Base-by-base conservation (phyloP, 2,329 filamentous ascomycete genomes). In the Cytospora leucostoma region DNA sequence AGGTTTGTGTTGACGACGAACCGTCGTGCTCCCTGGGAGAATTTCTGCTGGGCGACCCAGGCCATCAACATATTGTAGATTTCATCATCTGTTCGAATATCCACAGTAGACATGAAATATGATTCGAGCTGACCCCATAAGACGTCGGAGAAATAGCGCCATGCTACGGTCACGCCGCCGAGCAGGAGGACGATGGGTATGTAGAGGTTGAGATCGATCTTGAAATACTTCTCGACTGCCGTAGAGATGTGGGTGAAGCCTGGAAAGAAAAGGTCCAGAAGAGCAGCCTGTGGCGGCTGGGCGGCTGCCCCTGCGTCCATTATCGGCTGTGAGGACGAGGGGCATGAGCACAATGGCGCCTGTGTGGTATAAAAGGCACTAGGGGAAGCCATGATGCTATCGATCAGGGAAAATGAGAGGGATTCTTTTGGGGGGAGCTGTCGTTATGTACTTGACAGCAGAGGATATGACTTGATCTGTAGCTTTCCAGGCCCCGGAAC, bases 41-140 rank as follows among this genome's bases (percentile, higher is more conserved):
- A 90, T 4, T 76, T 73, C 73, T 91, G 88, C 38, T 78, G 75
- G 2, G 87, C 81, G 2, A 91, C 81, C 88, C 88, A 91, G 33
- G 80, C 80, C 86, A 91, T 90, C 49, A 91, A 70, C 70, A 90
- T 89, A 70, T 88, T 88, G 77, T 90, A 91, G 62, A 89, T 84
- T 71, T 91, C 88, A 68, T 92, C 89, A 63, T 91, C 87, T 34
- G 84, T 81, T 52, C 86, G 82, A 47, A 92, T 84, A 68, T 88
- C 84, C 19, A 88, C 87, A 1, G 82, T 84, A 3, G 85, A 88
- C 79, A 89, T 86, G 68, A 88, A 82, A 68, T 89, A 77, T 7
- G 76, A 69, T 50, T 83, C 78, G 35, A 87, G 67, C 47, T 82
- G 72, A 1, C 73, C 71, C 59, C 78, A 82, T 13, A 84, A 63